Percentiles rank a stretch among this genome's conserved stretches.
These are phyloP conservation scores for Alternaria conjuncta DNA, from an alignment of 2,329 filamentous ascomycete species.

Conservation along the genomic window DNA sequence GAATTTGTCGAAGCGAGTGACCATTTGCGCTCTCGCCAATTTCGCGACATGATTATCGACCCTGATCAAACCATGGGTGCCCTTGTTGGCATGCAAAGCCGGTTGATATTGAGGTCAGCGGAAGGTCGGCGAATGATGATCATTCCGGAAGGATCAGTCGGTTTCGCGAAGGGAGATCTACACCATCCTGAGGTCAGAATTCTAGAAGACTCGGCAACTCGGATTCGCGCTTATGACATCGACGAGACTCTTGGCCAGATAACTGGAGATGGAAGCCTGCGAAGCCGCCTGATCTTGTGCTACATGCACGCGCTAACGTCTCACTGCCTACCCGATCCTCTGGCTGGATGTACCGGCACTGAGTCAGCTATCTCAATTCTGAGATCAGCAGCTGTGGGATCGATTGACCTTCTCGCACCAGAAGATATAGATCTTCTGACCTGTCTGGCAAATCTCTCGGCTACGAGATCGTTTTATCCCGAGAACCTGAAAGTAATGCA, in stretches of 20 bases:
- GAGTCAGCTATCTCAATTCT: slow-evolving; percentile 62
- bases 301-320: slow-evolving; percentile 64
- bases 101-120: slow-evolving; percentile 25
- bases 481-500: slow-evolving; percentile 52
- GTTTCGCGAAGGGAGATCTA: background rate
- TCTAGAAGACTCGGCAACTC: slow-evolving; percentile 15
- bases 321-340: slow-evolving; percentile 57
- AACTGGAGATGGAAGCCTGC: slow-evolving; percentile 57
- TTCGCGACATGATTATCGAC: slow-evolving; percentile 36
- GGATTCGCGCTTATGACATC: slow-evolving; percentile 56
- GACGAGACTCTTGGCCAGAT: slow-evolving; percentile 60
- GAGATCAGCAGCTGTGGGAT: slow-evolving; percentile 56
- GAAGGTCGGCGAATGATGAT: background rate
- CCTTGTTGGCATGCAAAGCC: slow-evolving; percentile 32
- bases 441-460: slow-evolving; percentile 41
- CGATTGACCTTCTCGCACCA: slow-evolving; percentile 50
- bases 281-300: slow-evolving; percentile 59
- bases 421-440: slow-evolving; percentile 27
- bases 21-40: slow-evolving; percentile 32
- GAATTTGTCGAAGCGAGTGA: background rate
- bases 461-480: slow-evolving; percentile 54
- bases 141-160: background rate
- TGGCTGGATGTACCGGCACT: slow-evolving; percentile 60
- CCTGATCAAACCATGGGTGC: slow-evolving; percentile 28
- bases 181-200: slow-evolving; percentile 23